A percentile compares a stretch with the other conserved stretches of the same genome.
Conservation (phyloP, 1,284 basidiomycete genomes). For the Taiwanofungus camphoratus region DNA sequence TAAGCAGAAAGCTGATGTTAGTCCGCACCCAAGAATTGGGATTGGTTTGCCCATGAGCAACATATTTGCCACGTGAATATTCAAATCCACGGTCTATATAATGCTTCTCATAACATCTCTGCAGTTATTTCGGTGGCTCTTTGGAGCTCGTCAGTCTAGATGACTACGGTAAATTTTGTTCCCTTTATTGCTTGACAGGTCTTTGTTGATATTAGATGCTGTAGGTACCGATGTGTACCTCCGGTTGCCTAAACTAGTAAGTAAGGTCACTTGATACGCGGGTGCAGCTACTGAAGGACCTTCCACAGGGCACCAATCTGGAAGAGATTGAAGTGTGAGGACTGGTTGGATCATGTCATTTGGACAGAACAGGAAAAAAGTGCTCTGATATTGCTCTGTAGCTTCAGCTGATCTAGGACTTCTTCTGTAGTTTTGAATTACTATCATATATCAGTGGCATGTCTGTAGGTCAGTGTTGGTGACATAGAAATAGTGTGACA, state of each 20-base stretch:
- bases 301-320: conserved; percentile 67
- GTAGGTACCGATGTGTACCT: conserved; percentile 79
- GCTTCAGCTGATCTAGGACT: too few relatives aligned
- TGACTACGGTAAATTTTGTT: conserved; percentile 67
- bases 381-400: too few relatives aligned
- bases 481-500: too few relatives aligned
- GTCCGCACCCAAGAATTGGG: conserved; percentile 61
- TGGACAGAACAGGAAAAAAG: too few relatives aligned
- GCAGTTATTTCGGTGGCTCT: conserved; percentile 76
- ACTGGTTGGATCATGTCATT: not conserved
- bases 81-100: not conserved
- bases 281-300: conserved; percentile 6
- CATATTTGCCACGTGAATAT: conserved; percentile 69
- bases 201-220: not conserved
- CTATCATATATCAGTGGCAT: too few relatives aligned
- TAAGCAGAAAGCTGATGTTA: conserved; percentile 42
- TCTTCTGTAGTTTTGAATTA: too few relatives aligned
- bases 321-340: conserved; percentile 72
- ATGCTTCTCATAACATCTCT: not conserved
- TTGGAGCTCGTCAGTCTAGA: conserved; percentile 78
- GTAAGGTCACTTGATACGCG: conserved; percentile 20
- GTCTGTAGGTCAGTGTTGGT: too few relatives aligned
- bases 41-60: conserved; percentile 84
- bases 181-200: not conserved
- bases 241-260: conserved; percentile 74